Evolutionary conservation across 805 yeast genomes (phyloP).

Genomic region (Tetrapisispora iriomotensis): DNA sequence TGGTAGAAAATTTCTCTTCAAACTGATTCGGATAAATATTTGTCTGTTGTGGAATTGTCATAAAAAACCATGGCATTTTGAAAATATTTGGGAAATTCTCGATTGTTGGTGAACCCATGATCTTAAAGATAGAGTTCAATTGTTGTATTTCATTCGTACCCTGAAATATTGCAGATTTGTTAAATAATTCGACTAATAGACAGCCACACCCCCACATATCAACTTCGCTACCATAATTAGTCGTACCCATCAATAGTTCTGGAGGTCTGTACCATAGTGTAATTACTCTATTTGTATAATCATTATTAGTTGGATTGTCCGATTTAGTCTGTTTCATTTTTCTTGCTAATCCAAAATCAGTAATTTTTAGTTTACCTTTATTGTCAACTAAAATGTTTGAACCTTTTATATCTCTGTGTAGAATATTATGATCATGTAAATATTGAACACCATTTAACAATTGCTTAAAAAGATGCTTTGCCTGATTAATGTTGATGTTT

Average conservation of each 20-base stretch:
- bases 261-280: conserved; percentile 98
- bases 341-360: conserved; percentile 78
- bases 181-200: conserved; percentile 70
- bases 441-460: conserved; percentile 59
- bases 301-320: conserved; percentile 21
- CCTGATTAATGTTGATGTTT: conserved; percentile 48
- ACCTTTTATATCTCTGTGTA: conserved; percentile 77
- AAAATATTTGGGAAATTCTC: conserved; percentile 72
- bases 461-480: conserved; percentile 58
- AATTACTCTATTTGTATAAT: conserved; percentile 90
- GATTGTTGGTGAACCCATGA: conserved; percentile 78
- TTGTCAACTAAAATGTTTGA: conserved; percentile 62
- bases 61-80: conserved; percentile 84
- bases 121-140: conserved; percentile 59
- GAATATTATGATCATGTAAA: conserved; percentile 55
- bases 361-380: conserved; percentile 55
- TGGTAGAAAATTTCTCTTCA: conserved; percentile 31
- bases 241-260: conserved; percentile 80
- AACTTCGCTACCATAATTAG: conserved; percentile 81
- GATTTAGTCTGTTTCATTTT: conserved; percentile 41
- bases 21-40: conserved; percentile 22
- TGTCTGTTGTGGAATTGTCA: conserved; percentile 48
- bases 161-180: conserved; percentile 67
- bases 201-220: conserved; percentile 98
- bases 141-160: conserved; percentile 87